Evolutionary conservation across 2,329 filamentous ascomycete genomes (phyloP).

Genomic region (Stemphylium vesicarium): DNA sequence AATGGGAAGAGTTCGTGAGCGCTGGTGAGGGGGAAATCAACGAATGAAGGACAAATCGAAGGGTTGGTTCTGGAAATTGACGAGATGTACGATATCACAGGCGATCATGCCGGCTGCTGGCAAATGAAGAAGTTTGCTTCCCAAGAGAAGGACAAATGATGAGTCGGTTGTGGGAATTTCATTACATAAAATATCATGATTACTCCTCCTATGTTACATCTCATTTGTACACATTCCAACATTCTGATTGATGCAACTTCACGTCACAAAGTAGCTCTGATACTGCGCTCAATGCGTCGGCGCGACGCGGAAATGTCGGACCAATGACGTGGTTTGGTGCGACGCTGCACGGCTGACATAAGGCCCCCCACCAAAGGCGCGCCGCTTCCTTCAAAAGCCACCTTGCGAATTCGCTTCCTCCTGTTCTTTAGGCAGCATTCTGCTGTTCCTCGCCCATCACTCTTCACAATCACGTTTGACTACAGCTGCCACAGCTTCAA

Average conservation of each 20-base stretch:
- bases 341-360: constrained; percentile 16
- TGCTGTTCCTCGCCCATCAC: constrained; percentile 41
- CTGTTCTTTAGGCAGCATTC: constrained; percentile 41
- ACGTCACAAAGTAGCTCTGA: no score
- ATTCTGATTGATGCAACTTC: no score
- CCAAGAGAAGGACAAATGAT: neutral
- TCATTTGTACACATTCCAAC: no score
- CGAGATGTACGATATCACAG: neutral
- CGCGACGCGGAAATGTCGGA: neutral
- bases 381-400: constrained; percentile 24
- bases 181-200: no score
- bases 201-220: no score
- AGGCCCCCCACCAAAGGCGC: constrained; percentile 17
- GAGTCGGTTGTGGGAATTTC: no score
- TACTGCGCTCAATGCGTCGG: neutral
- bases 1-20: constrained; percentile 5
- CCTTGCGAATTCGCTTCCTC: constrained; percentile 23
- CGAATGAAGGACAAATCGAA: neutral
- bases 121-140: neutral
- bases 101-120: neutral
- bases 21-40: neutral
- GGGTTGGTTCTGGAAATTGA: neutral
- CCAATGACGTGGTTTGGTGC: constrained; percentile 13
- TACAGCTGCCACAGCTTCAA: constrained; percentile 28
- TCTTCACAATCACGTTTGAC: constrained; percentile 18